Base-by-base conservation (phyloP, 108 stramenopile genomes). In the Cyclotella sp. region DNA sequence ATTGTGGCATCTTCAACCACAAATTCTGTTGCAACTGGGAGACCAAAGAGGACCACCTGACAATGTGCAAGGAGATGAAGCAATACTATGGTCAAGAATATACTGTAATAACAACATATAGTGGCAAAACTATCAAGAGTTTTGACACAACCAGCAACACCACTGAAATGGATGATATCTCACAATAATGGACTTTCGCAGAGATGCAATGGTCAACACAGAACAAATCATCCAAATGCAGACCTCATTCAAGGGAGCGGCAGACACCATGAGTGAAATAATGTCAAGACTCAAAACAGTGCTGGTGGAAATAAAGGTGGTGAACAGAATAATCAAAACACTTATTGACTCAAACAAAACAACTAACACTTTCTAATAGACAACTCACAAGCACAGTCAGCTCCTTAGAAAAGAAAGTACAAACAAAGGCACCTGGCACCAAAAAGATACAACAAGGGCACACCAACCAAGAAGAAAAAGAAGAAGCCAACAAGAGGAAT, bases 171-270 rank as follows among this genome's bases (percentile, higher is more conserved):
- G 34, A 34, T 34, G 34, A 34, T 6, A 34, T 34, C 6, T 34
- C 34, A 5, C 34, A 34, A 34, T 34, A 34, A 2, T 34, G 34
- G 34, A 34, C 34, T 34, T 64, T 4, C 42, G 43, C 1, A 1
- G 43, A 0, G 63, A 64, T 12, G 24, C 63, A 0, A 26, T 45
- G 13, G 63, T 64, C 9, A 21, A 42, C 21, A 2, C 43, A 2
- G 63, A 64, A 45, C 63, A 45, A 22, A 64, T 64, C n/a, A 19
- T 45, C n/a, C 63, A 45, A 9, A 64, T 64, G 63, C 9, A 41
- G 0, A 13, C 21, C 0, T 41, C 63, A 4, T 64, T 64, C 43
- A 44, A 45, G 44, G 63, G 44, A 45, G 43, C 63, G 7, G 4
- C 63, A 0, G 22, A 64, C 43, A 64, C 63, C 0, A 64, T 64